Base-by-base conservation (phyloP, 2,329 filamentous ascomycete genomes). In the Didymella lethalis region DNA sequence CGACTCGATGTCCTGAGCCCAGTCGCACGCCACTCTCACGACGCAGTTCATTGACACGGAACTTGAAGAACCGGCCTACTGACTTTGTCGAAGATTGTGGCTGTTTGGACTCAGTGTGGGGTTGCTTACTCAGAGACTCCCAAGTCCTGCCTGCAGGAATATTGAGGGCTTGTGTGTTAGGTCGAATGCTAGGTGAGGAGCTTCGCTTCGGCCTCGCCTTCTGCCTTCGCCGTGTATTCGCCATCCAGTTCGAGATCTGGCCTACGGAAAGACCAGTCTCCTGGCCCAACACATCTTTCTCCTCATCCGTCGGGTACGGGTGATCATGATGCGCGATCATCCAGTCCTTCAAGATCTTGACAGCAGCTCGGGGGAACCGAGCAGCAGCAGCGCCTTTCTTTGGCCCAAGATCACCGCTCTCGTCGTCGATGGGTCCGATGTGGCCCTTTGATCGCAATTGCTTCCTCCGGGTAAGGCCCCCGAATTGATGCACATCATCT, bases 221-320 rank as follows among this genome's bases (percentile, higher is more conserved):
- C 68, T 91, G 89, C 62, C 93, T 85, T 56, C 93, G 87, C 43
- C 93, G 88, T 57, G 92, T 92, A 76, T 97, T 97, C 59, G 93
- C 93, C 46, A 97, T 86, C 93, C 93, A 97, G 74, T 96, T 96
- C 11, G 89, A 89, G 67, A 97, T 94, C 72, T 97, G 93, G 14
- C 85, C 90, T 69, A 91, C 87, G 74, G 87, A 93, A 40, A 97
- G 82, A 7, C 92, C 92, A 0, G 93, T 97, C 67, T 90, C 85
- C 46, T 85, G 84, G 76, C 92, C 90, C 26, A 97, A 82, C 62
- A 87, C 85, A 65, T 93, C 90, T 71, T 94, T 96, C 73, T 97
- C 91, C 58, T 92, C 88, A 43, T 96, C 92, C 32, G 87, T 93
- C 5, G 93, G 93, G 73, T 97, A 97, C 0, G 93, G 93, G 68